These are phyloP conservation scores for Nicotiana tabacum DNA, from an alignment of 257 asterid genomes.

Conservation along the genomic window DNA sequence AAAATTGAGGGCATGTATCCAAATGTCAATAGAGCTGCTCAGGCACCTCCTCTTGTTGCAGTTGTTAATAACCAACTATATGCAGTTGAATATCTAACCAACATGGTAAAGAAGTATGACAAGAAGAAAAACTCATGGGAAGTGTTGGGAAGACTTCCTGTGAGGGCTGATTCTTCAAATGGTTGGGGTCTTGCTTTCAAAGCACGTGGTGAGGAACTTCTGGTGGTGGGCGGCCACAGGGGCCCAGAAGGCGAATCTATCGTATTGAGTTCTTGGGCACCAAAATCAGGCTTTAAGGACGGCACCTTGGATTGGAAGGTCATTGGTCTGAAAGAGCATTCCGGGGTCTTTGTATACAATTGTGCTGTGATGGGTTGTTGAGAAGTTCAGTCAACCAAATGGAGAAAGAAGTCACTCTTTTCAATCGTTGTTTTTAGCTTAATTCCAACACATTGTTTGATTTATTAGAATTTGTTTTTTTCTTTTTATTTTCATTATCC, in stretches of 20 bases:
- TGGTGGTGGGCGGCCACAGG: slow-evolving; percentile 88
- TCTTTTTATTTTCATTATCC: neutral
- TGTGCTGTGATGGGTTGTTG: slow-evolving; percentile 89
- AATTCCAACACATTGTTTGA: slow-evolving; percentile 20
- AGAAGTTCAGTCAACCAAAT: slow-evolving; percentile 20
- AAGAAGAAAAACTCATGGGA: slow-evolving; percentile 58
- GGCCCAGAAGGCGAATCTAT: slow-evolving; percentile 87
- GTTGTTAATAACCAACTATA: slow-evolving; percentile 69
- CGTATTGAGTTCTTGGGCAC: slow-evolving; percentile 65
- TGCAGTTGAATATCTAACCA: slow-evolving; percentile 70
- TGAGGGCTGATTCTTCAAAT: slow-evolving; percentile 72
- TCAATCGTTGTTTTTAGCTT: slow-evolving; percentile 27
- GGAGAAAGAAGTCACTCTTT: slow-evolving; percentile 11
- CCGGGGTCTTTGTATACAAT: slow-evolving; percentile 81
- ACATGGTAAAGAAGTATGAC: slow-evolving; percentile 76
- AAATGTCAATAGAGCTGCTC: slow-evolving; percentile 71
- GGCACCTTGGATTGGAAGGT: slow-evolving; percentile 71
- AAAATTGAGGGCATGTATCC: slow-evolving; percentile 77
- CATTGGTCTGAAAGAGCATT: slow-evolving; percentile 72
- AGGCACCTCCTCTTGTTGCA: slow-evolving; percentile 94
- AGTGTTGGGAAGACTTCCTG: slow-evolving; percentile 75
- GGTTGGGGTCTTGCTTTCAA: slow-evolving; percentile 97
- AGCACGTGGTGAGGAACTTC: slow-evolving; percentile 64
- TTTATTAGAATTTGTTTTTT: slow-evolving; percentile 1
- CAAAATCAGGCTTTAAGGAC: slow-evolving; percentile 43